A percentile compares a stretch with the other conserved stretches of the same genome.
These are phyloP conservation scores for Hanseniaspora thailandica DNA, from an alignment of 805 yeast genomes.

Conservation along the genomic window DNA sequence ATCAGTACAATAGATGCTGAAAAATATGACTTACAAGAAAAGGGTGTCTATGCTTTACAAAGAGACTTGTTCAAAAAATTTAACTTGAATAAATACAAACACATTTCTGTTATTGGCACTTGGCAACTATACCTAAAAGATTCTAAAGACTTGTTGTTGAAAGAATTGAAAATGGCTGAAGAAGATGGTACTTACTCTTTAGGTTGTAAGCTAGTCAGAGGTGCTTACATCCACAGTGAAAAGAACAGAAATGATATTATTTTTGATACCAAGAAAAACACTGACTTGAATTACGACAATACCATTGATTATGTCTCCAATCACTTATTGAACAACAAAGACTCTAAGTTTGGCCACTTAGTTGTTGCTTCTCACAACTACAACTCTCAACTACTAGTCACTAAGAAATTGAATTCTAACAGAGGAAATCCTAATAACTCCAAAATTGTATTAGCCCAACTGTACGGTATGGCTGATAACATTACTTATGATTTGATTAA, in stretches of 20 bases:
- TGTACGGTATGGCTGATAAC: constrained; percentile 91
- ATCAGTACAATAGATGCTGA: constrained; percentile 85
- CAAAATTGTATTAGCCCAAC: constrained; percentile 76
- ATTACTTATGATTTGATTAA: constrained; percentile 63
- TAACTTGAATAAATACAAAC: constrained; percentile 46
- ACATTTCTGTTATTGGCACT: constrained; percentile 71
- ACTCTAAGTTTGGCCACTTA: constrained; percentile 55
- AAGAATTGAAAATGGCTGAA: constrained; percentile 55
- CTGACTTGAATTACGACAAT: constrained; percentile 65
- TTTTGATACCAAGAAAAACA: constrained; percentile 61
- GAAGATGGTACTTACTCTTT: constrained; percentile 47
- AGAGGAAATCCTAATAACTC: constrained; percentile 26
- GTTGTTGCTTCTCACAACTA: constrained; percentile 87
- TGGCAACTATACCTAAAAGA: constrained; percentile 82
- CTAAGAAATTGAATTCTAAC: constrained; percentile 37
- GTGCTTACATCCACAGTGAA: constrained; percentile 90
- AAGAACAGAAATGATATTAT: constrained; percentile 55
- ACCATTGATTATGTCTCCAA: constrained; percentile 56
- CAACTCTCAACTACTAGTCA: constrained; percentile 62
- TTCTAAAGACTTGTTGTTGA: constrained; percentile 46
- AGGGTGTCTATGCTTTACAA: constrained; percentile 82
- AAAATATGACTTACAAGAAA: constrained; percentile 67
- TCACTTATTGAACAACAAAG: constrained; percentile 38
- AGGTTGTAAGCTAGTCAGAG: constrained; percentile 85
- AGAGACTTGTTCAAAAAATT: constrained; percentile 63